Conservation (phyloP, 192 early-diverging fungal genomes). For the Backusella morwellensis region DNA sequence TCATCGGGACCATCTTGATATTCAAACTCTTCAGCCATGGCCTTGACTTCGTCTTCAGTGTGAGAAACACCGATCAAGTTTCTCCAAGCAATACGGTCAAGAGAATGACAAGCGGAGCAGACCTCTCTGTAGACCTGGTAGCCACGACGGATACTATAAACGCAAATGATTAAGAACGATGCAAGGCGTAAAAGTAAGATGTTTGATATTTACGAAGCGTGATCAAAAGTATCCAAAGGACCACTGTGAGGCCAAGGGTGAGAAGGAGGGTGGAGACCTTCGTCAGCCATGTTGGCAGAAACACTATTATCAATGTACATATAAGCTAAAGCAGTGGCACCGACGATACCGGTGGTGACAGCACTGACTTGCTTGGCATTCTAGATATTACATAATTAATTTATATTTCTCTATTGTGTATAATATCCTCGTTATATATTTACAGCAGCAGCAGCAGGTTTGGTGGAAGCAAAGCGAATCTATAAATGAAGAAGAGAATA, state of each 20-base stretch:
- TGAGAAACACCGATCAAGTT: conserved; percentile 93
- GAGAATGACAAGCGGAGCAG: conserved; percentile 95
- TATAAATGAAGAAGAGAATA: conserved; percentile 1
- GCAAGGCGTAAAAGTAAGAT: background rate
- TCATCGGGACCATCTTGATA: conserved; percentile 95
- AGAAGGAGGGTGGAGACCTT: conserved; percentile 88
- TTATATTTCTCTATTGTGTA: background rate
- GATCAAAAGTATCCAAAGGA: conserved; percentile 87
- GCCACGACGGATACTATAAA: conserved; percentile 90
- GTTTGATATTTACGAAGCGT: conserved; percentile 63
- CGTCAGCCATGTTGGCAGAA: conserved; percentile 82
- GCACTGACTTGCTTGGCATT: conserved; percentile 34
- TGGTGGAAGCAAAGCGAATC: conserved; percentile 39
- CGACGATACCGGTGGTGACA: conserved; percentile 58
- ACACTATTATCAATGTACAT: conserved; percentile 44
- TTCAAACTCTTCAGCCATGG: conserved; percentile 88
- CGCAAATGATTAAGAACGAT: background rate
- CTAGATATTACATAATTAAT: conserved; percentile 19
- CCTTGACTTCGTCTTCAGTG: conserved; percentile 89
- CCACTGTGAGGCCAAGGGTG: conserved; percentile 88
- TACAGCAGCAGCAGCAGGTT: conserved; percentile 31
- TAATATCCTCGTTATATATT: background rate
- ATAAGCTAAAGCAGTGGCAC: conserved; percentile 46
- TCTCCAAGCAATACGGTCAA: conserved; percentile 91
- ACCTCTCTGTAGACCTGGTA: conserved; percentile 99